Percentiles rank a stretch among this genome's conserved stretches.
phyloP scores from a whole-genome alignment of 2,329 filamentous ascomycete genomes.

The Thielaviopsis euricoi region DNA sequence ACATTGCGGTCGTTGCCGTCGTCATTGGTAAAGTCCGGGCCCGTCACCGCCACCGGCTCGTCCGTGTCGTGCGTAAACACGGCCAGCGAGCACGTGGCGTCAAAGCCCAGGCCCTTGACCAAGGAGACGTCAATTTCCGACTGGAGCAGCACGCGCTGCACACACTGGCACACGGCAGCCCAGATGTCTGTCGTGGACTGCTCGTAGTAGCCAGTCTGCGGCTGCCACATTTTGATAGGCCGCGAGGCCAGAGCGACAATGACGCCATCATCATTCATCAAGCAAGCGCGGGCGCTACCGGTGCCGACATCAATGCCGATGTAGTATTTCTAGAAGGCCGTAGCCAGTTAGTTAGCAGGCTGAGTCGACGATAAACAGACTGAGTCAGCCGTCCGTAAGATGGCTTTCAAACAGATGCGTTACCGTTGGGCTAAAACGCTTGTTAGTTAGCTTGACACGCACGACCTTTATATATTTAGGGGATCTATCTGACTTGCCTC shows the following conservation, averaged over 20 bases:
- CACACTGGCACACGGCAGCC: conserved; percentile 80
- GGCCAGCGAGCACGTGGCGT: conserved; percentile 92
- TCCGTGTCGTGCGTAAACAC: conserved; percentile 83
- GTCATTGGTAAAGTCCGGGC: conserved; percentile 59
- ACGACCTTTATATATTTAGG: background rate
- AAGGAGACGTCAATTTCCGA: conserved; percentile 58
- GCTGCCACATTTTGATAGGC: conserved; percentile 68
- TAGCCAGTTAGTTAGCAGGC: background rate
- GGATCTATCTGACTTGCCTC: background rate
- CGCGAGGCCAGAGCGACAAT: conserved; percentile 63
- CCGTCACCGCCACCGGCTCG: conserved; percentile 80
- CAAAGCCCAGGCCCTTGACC: conserved; percentile 86
- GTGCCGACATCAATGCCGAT: conserved; percentile 94
- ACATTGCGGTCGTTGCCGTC: conserved; percentile 81
- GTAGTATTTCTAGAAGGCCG: conserved; percentile 33
- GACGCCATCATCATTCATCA: conserved; percentile 82
- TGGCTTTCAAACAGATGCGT: no score
- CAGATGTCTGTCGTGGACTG: conserved; percentile 98
- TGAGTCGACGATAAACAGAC: no score
- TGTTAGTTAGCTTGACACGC: background rate
- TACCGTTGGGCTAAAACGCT: background rate
- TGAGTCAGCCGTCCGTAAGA: no score
- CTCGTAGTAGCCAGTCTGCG: conserved; percentile 65
- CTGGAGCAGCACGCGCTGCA: conserved; percentile 66
- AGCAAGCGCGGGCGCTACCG: conserved; percentile 84